Conservation (phyloP, 768 basidiomycete species). For the Pleurotus platypus region DNA sequence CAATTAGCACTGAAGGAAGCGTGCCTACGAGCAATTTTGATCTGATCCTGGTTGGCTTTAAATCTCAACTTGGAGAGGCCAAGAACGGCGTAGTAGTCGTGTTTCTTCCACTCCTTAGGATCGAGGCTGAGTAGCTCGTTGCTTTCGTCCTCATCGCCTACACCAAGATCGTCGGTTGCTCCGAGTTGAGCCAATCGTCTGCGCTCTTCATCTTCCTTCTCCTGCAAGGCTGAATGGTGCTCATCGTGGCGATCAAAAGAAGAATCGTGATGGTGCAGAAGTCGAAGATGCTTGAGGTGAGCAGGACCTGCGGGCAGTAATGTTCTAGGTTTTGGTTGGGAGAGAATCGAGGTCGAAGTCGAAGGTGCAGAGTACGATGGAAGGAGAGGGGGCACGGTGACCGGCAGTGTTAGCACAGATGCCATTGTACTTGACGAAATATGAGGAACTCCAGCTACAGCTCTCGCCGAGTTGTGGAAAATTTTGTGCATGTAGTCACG, state of each 20-base stretch:
- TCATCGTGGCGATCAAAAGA: conserved; percentile 84
- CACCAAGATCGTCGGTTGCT: conserved; percentile 83
- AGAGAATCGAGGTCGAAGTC: conserved; percentile 29
- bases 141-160: conserved; percentile 87
- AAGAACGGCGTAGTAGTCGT: conserved; percentile 97
- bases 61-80: conserved; percentile 89
- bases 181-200: conserved; percentile 47
- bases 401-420: conserved; percentile 25
- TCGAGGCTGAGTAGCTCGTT: conserved; percentile 70
- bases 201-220: conserved; percentile 38
- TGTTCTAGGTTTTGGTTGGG: conserved; percentile 32
- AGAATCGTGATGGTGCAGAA: conserved; percentile 69
- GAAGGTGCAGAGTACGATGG: conserved; percentile 38
- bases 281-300: conserved; percentile 78
- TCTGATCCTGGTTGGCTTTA: conserved; percentile 85
- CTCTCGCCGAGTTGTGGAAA: too few species aligned
- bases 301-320: conserved; percentile 87
- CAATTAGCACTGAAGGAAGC: background rate
- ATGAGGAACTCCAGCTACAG: too few species aligned
- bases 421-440: conserved; percentile 16
- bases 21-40: conserved; percentile 89
- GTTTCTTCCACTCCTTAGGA: conserved; percentile 99
- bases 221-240: conserved; percentile 39
- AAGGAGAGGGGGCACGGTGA: conserved; percentile 29
- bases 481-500: too few species aligned